A percentile compares a stretch with the other conserved stretches of the same genome.
These are phyloP conservation scores for Auriculariales sp. DNA, from an alignment of 768 basidiomycete genomes.

Conservation along the genomic window DNA sequence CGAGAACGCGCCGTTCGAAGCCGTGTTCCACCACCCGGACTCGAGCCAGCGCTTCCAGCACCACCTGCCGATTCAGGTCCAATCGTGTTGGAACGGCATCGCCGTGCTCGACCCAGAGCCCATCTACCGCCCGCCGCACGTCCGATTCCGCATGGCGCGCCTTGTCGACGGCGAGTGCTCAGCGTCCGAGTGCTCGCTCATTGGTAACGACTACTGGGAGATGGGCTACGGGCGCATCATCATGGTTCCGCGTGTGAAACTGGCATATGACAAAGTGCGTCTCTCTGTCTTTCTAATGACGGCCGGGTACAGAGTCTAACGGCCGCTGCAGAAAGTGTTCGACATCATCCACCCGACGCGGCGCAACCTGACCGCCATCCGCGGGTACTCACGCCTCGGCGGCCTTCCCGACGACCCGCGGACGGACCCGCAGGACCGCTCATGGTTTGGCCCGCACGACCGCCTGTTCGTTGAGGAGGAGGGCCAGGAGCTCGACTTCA, in stretches of 20 bases:
- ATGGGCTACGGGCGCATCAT: slow-evolving; percentile 91
- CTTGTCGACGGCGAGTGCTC: slow-evolving; percentile 84
- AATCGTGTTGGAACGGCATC: slow-evolving; percentile 98
- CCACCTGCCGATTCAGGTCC: slow-evolving; percentile 91
- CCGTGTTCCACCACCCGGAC: slow-evolving; percentile 73
- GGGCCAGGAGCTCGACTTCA: slow-evolving; percentile 58
- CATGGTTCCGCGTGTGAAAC: slow-evolving; percentile 94
- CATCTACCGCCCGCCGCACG: slow-evolving; percentile 81
- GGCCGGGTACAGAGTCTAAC: background rate
- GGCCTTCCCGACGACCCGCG: slow-evolving; percentile 91
- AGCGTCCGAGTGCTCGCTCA: slow-evolving; percentile 88
- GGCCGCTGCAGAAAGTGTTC: slow-evolving; percentile 57
- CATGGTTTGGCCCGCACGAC: slow-evolving; percentile 97
- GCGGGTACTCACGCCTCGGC: slow-evolving; percentile 89
- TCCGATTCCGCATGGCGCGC: slow-evolving; percentile 90
- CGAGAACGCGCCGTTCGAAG: slow-evolving; percentile 94
- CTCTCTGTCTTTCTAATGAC: background rate
- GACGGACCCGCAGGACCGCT: slow-evolving; percentile 93
- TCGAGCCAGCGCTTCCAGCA: slow-evolving; percentile 73
- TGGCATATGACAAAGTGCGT: slow-evolving; percentile 82
- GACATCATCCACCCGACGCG: slow-evolving; percentile 87
- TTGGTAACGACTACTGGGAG: slow-evolving; percentile 98
- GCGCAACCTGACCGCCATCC: slow-evolving; percentile 88
- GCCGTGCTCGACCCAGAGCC: slow-evolving; percentile 92
- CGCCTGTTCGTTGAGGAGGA: slow-evolving; percentile 86